These are phyloP conservation scores for Phytopythium kandeliae DNA, from an alignment of 352 stramenopile genomes.

Conservation along the genomic window DNA sequence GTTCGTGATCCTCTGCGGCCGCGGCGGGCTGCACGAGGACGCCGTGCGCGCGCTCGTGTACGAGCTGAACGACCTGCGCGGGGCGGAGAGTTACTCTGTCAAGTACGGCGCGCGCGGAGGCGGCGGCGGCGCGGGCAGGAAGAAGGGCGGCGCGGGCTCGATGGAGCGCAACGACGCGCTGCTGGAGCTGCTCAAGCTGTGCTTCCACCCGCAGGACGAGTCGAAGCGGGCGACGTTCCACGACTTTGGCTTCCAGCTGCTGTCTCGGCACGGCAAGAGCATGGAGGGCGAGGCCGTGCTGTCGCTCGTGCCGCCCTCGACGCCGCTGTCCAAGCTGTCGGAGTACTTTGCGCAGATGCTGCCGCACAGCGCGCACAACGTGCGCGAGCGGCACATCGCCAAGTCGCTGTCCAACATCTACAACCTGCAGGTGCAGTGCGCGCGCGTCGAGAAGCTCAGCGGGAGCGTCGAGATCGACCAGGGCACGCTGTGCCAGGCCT, in stretches of 20 bases:
- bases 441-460: constrained; percentile 72
- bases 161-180: constrained; percentile 68
- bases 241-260: constrained; percentile 75
- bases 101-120: constrained; percentile 67
- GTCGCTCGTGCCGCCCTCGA: constrained; percentile 56
- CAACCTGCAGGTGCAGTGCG: constrained; percentile 87
- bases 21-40: constrained; percentile 73
- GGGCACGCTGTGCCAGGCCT: constrained; percentile 71
- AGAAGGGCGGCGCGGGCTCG: constrained; percentile 17
- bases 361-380: constrained; percentile 76
- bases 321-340: constrained; percentile 74
- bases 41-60: constrained; percentile 70
- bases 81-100: constrained; percentile 75
- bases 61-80: constrained; percentile 75
- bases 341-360: constrained; percentile 82
- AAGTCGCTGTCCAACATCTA: constrained; percentile 87
- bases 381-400: constrained; percentile 72
- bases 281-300: constrained; percentile 68
- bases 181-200: constrained; percentile 73
- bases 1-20: constrained; percentile 81
- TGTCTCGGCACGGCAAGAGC: constrained; percentile 69
- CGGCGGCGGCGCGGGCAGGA: constrained; percentile 20
- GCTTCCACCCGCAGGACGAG: constrained; percentile 72
- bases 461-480: constrained; percentile 80
- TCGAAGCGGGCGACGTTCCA: constrained; percentile 76